Evolutionary conservation across 1,139 yeast genomes (phyloP).

Genomic region (Eremothecium sinecaudum): DNA sequence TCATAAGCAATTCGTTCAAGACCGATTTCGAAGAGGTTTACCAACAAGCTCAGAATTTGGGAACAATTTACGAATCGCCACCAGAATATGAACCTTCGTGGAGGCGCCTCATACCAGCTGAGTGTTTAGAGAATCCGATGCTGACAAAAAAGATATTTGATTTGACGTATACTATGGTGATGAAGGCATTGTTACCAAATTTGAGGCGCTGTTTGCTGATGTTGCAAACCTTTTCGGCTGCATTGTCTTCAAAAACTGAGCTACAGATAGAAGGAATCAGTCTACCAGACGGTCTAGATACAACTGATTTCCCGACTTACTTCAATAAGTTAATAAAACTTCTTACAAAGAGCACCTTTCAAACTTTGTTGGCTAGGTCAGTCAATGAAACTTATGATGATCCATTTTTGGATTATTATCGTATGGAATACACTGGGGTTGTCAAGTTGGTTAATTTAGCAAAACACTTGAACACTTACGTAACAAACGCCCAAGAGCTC

Average conservation of each 20-base stretch:
- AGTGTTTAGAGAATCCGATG: neutral
- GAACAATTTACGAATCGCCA: constrained; percentile 7
- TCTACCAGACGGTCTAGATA: constrained; percentile 11
- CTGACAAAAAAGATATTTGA: constrained; percentile 6
- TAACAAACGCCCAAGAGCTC: constrained; percentile 38
- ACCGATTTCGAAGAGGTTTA: constrained; percentile 9
- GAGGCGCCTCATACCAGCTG: neutral
- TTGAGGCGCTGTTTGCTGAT: constrained; percentile 24
- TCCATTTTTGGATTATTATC: constrained; percentile 15
- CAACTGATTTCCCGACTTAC: constrained; percentile 7
- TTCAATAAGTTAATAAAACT: constrained; percentile 13
- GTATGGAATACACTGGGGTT: constrained; percentile 56
- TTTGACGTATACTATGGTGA: constrained; percentile 17
- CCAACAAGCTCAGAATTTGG: constrained; percentile 8
- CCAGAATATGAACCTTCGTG: neutral
- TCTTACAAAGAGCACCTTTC: constrained; percentile 6
- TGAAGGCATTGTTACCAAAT: constrained; percentile 22
- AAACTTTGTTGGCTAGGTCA: constrained; percentile 1
- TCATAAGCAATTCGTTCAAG: constrained; percentile 11
- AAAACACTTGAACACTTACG: constrained; percentile 56
- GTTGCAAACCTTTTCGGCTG: constrained; percentile 20
- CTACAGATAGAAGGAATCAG: constrained; percentile 15
- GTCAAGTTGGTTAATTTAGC: constrained; percentile 57
- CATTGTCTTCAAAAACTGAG: constrained; percentile 15
- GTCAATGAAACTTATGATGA: constrained; percentile 9